A percentile compares a stretch with the other conserved stretches of the same genome.
These are phyloP conservation scores for Sungouiella blattae DNA, from an alignment of 805 yeast species.

Conservation along the genomic window DNA sequence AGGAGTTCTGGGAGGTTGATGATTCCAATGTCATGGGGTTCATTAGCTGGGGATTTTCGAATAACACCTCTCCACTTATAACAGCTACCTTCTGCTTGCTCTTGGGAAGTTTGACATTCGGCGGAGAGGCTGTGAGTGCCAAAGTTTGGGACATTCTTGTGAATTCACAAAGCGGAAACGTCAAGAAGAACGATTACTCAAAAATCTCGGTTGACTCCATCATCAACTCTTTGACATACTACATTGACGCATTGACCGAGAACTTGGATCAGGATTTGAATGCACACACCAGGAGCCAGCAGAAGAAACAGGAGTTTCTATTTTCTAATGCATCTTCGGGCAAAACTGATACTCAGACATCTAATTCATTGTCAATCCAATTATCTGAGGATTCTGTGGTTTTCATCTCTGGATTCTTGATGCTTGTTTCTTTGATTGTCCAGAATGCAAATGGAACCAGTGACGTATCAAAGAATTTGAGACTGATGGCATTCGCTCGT, in stretches of 20 bases:
- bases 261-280: slow-evolving; percentile 33
- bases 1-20: slow-evolving; percentile 56
- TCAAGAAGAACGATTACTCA: slow-evolving; percentile 37
- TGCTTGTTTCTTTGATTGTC: slow-evolving; percentile 47
- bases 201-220: slow-evolving; percentile 57
- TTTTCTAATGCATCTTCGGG: slow-evolving; percentile 8
- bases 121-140: slow-evolving; percentile 48
- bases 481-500: slow-evolving; percentile 24
- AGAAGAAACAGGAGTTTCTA: slow-evolving; percentile 33
- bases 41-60: slow-evolving; percentile 81
- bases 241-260: slow-evolving; percentile 44
- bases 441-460: slow-evolving; percentile 25
- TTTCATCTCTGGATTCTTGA: slow-evolving; percentile 69
- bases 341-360: slow-evolving; percentile 20
- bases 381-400: slow-evolving; percentile 78
- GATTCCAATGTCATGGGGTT: slow-evolving; percentile 69
- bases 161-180: slow-evolving; percentile 21
- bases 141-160: slow-evolving; percentile 39
- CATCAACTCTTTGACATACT: slow-evolving; percentile 51
- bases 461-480: slow-evolving; percentile 21
- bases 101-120: slow-evolving; percentile 69
- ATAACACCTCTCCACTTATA: slow-evolving; percentile 72
- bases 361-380: slow-evolving; percentile 38
- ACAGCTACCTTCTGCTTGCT: slow-evolving; percentile 78
- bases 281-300: slow-evolving; percentile 26